phyloP scores from a whole-genome alignment of 352 stramenopile genomes.

The Phytophthora chlamydospora region DNA sequence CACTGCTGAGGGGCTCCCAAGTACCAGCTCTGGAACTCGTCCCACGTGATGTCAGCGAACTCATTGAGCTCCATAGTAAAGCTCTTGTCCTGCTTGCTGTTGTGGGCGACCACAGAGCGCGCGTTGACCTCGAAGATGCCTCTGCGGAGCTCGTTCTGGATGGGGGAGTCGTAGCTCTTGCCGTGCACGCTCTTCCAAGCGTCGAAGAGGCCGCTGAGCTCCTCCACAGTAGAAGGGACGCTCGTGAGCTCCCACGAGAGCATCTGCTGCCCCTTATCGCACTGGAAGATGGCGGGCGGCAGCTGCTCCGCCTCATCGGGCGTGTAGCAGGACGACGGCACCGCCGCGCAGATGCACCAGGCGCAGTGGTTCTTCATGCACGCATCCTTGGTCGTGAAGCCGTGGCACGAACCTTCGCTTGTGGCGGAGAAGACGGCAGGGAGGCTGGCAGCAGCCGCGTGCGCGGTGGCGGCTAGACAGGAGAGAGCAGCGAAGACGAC shows the following conservation, averaged over 20 bases:
- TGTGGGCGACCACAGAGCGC: constrained; percentile 66
- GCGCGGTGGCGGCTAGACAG: background rate
- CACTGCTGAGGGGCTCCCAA: constrained; percentile 73
- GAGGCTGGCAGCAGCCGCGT: constrained; percentile 4
- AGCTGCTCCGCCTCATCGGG: constrained; percentile 66
- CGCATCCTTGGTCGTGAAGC: constrained; percentile 46
- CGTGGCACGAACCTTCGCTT: constrained; percentile 55
- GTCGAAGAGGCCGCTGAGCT: constrained; percentile 50
- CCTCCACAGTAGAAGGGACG: constrained; percentile 33
- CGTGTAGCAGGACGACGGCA: constrained; percentile 83
- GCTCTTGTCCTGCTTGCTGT: constrained; percentile 43
- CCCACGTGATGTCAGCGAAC: constrained; percentile 80
- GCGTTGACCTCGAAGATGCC: constrained; percentile 71
- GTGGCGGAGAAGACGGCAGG: constrained; percentile 36
- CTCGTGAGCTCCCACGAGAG: constrained; percentile 47
- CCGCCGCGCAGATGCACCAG: constrained; percentile 81
- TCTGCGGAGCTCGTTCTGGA: constrained; percentile 58
- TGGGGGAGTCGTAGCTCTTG: constrained; percentile 56
- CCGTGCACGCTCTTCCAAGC: constrained; percentile 52
- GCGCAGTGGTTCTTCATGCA: constrained; percentile 66
- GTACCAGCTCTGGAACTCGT: constrained; percentile 78
- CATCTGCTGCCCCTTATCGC: constrained; percentile 41
- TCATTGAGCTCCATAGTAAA: constrained; percentile 81
- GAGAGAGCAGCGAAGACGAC: constrained; percentile 1
- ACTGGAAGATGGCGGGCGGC: constrained; percentile 78